Base-by-base conservation (phyloP, 208 protist genomes). In the Acanthamoeba triangularis region DNA sequence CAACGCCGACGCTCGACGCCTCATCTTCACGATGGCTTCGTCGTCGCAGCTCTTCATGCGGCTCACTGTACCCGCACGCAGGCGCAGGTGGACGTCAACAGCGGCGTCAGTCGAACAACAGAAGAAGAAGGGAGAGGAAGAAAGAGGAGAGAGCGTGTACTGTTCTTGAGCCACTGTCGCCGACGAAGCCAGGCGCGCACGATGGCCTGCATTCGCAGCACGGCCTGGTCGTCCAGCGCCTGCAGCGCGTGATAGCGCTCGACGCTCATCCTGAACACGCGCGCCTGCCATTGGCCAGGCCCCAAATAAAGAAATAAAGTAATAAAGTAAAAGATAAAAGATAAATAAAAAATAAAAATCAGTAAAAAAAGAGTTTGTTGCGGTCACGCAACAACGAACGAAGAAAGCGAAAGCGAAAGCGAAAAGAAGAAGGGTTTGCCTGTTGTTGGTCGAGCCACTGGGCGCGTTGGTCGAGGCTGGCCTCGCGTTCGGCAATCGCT, bases 31-130 rank as follows among this genome's bases (percentile, higher is more conserved):
- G 37, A 82, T 23, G 13, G 72, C 30, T n/a, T 82, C n/a, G 72
- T 82, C 72, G 10, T 82, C 72, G 72, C 72, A 82, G n/a, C 37
- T 82, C 72, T 82, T 82, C 72, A 82, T 82, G n/a, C 37, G 13
- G 3, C 0, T 37, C 35, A 49, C 72, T 82, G 37, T 3, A 41
- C 3, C 37, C 37, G 37, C 3, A 35, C 37, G 18, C 11, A 3
- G 2, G 5, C 23, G 5, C 25, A 18, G 23, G 11, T n/a, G n/a
- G 6, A 69, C n/a, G n/a, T 7, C 6, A 28, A 30, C n/a, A 69
- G 25, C 16, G 11, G 23, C 5, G 3, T 69, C 16, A n/a, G n/a
- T n/a, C n/a, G n/a, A n/a, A n/a, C n/a, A 69, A 69, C 20, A 3
- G 8, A 35, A 69, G 23, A 69, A 10, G 63, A 37, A 30, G n/a